Conservation (phyloP, 768 basidiomycete genomes). For the Suillus weaverae region DNA sequence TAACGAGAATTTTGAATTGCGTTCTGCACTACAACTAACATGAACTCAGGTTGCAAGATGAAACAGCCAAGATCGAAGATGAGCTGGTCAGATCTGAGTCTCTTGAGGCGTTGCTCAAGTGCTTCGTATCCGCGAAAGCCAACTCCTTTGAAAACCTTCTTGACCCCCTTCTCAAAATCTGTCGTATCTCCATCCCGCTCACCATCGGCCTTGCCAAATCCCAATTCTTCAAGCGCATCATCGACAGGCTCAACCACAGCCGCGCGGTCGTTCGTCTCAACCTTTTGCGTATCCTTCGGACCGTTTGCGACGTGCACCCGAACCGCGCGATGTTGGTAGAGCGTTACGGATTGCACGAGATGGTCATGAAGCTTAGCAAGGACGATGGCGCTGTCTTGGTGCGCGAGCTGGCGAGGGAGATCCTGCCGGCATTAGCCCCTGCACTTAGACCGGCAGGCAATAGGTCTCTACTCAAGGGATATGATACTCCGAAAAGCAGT, state of each 20-base stretch:
- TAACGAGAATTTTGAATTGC: conserved; percentile 32
- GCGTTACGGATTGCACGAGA: conserved; percentile 75
- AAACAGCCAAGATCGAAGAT: conserved; percentile 92
- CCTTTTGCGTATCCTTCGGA: conserved; percentile 78
- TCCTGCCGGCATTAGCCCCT: conserved; percentile 74
- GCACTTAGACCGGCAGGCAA: conserved; percentile 56
- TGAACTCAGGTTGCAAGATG: conserved; percentile 83
- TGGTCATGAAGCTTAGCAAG: conserved; percentile 78
- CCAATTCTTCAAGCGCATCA: conserved; percentile 83
- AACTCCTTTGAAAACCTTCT: conserved; percentile 91
- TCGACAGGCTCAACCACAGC: conserved; percentile 73
- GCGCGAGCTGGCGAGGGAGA: conserved; percentile 83
- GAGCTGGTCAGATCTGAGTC: conserved; percentile 68
- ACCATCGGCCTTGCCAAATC: conserved; percentile 78
- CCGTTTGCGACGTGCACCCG: conserved; percentile 88
- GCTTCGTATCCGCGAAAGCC: conserved; percentile 84
- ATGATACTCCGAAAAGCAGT: conserved; percentile 39
- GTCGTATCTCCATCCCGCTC: conserved; percentile 72
- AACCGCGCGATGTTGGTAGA: conserved; percentile 82
- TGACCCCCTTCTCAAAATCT: conserved; percentile 90
- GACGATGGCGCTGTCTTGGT: conserved; percentile 92
- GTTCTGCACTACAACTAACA: conserved; percentile 6
- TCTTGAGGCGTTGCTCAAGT: conserved; percentile 67
- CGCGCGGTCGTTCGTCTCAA: conserved; percentile 89
- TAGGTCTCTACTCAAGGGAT: conserved; percentile 31